Conservation (phyloP, 2,329 filamentous ascomycete species). For the Xylogone sp. region DNA sequence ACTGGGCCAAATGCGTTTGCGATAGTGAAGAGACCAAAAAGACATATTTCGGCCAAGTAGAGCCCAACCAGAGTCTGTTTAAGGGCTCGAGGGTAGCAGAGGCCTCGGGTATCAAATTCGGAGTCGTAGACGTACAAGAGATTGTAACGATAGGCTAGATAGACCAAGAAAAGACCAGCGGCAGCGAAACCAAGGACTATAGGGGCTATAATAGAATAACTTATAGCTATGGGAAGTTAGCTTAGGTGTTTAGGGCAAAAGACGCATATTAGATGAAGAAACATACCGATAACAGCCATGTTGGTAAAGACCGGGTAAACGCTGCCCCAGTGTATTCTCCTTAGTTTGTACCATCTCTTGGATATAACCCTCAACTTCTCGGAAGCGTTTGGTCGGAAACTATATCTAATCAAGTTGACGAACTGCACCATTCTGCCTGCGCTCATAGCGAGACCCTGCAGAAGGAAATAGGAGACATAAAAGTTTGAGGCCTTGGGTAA, state of each 20-base stretch:
- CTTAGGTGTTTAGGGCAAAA: background rate
- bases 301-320: conserved; percentile 55
- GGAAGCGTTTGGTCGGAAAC: conserved; percentile 52
- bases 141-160: conserved; percentile 63
- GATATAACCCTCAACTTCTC: conserved; percentile 61
- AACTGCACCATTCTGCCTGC: conserved; percentile 56
- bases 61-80: conserved; percentile 61
- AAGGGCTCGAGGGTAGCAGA: conserved; percentile 59
- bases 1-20: conserved; percentile 48
- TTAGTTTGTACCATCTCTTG: conserved; percentile 48
- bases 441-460: conserved; percentile 62
- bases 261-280: too few relatives aligned
- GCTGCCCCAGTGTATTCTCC: conserved; percentile 54
- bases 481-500: conserved; percentile 64
- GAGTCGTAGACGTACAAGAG: conserved; percentile 59
- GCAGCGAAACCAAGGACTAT: conserved; percentile 62
- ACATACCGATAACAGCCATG: conserved; percentile 48
- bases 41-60: conserved; percentile 58
- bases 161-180: conserved; percentile 60
- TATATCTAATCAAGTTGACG: conserved; percentile 51
- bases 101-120: conserved; percentile 60
- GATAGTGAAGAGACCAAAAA: conserved; percentile 62
- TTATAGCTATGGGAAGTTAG: conserved; percentile 44
- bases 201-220: conserved; percentile 62
- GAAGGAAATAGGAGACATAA: conserved; percentile 64